A percentile compares a stretch with the other conserved stretches of the same genome.
Evolutionary conservation across 2,329 filamentous ascomycete species (phyloP).

Genomic region (Nigrograna mackinnonii): DNA sequence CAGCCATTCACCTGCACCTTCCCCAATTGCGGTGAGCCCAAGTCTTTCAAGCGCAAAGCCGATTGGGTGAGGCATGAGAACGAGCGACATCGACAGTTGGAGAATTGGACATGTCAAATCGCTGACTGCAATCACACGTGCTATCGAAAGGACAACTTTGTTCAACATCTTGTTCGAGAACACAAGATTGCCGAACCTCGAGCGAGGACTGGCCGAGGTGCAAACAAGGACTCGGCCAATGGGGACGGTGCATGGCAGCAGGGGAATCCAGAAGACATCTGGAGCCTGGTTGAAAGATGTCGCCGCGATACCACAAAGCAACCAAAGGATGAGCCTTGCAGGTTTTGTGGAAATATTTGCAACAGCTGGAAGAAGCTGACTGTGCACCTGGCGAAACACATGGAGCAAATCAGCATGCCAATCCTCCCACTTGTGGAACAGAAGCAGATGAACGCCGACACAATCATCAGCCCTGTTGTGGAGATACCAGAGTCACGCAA

Average conservation of each 20-base stretch:
- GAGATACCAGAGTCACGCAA: constrained; percentile 38
- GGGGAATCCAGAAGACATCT: constrained; percentile 62
- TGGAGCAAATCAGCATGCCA: constrained; percentile 88
- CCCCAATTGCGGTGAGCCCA: constrained; percentile 77
- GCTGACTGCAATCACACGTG: constrained; percentile 81
- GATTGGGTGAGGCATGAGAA: constrained; percentile 97
- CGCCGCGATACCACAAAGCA: constrained; percentile 68
- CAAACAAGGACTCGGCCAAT: constrained; percentile 30
- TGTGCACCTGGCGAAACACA: constrained; percentile 90
- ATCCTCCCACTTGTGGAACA: constrained; percentile 59
- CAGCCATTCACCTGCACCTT: constrained; percentile 94
- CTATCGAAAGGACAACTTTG: constrained; percentile 88
- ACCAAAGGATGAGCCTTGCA: constrained; percentile 78
- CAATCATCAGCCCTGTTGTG: constrained; percentile 41
- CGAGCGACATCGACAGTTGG: constrained; percentile 84
- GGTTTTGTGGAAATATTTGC: constrained; percentile 82
- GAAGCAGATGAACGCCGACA: constrained; percentile 41
- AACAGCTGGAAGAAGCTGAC: constrained; percentile 90
- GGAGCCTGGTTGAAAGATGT: constrained; percentile 77
- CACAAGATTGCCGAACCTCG: constrained; percentile 86
- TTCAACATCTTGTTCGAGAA: constrained; percentile 89
- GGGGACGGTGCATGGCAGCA: constrained; percentile 28
- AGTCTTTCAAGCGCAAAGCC: constrained; percentile 93
- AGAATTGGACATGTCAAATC: constrained; percentile 87
- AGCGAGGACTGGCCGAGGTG: constrained; percentile 64